These are phyloP conservation scores for Tulasnella sp. DNA, from an alignment of 768 basidiomycete genomes.

Conservation along the genomic window DNA sequence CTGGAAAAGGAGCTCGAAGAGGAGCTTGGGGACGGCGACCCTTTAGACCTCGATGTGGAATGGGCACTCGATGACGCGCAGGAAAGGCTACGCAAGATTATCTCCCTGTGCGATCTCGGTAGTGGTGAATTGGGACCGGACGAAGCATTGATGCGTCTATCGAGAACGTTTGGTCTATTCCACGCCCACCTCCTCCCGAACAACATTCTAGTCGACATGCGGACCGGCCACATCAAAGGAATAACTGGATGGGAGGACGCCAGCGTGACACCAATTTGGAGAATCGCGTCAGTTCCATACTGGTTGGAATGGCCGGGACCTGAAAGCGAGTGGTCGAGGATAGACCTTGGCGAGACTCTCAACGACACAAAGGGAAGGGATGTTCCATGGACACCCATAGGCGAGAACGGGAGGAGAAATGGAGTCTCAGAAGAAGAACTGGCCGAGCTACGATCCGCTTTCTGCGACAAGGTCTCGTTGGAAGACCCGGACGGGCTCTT, in stretches of 20 bases:
- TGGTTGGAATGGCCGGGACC: constrained; percentile 12
- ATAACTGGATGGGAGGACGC: constrained; percentile 9
- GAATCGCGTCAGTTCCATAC: constrained; percentile 8
- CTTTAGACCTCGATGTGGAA: constrained; percentile 2
- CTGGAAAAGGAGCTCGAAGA: constrained; percentile 5
- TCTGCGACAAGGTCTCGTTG: constrained; percentile 3
- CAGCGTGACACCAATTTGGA: constrained; percentile 2
- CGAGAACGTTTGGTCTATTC: constrained; percentile 9
- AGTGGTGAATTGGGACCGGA: constrained; percentile 7
- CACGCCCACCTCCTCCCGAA: constrained; percentile 15
- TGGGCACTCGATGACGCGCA: not conserved
- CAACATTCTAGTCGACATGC: constrained; percentile 12
- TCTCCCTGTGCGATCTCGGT: constrained; percentile 2
- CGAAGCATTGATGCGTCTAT: not conserved
- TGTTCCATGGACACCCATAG: not conserved
- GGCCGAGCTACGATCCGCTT: not conserved
- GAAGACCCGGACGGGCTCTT: constrained; percentile 9
- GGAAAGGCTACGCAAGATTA: not conserved
- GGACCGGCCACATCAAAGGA: not conserved
- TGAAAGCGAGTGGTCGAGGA: constrained; percentile 8
- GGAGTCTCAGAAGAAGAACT: constrained; percentile 4
- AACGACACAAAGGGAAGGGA: not conserved
- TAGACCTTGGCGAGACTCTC: not conserved
- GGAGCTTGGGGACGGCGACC: not conserved
- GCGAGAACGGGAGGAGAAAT: constrained; percentile 1